Evolutionary conservation across 176 grass and related monocot species (phyloP), one percentile per base, ranked within the genome.

Genomic region (Dendrocalamus sinicus): DNA sequence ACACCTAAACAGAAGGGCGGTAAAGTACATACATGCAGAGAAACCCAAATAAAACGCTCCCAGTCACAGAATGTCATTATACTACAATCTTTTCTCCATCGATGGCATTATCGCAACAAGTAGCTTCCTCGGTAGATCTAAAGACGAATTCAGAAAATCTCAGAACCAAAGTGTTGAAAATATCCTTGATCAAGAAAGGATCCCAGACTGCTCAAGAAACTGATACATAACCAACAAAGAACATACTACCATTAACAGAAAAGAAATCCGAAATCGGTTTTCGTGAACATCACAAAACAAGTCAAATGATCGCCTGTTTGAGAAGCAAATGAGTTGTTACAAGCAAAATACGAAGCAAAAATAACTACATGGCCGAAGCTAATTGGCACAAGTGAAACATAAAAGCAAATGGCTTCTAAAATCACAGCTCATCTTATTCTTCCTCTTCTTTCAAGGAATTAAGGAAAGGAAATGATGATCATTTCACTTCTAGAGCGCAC

Each of bases 391-490:
- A 57, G 12, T 19, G 19, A 44, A 66, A 57, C 6, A 58, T 58
- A 54, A 55, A 26, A 68, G 30, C 32, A 79, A 65, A 71, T 52
- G 58, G 87, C 75, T 80, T 39, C 8, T 61, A 15, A 15, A 76
- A 70, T n/a, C 40, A 16, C 20, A 19, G 13, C 5, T 1, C 40
- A 30, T 47, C 39, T 59, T 59, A 11, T 22, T 75, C 53, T 39
- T 40, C 15, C 15, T 24, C 61, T 82, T 19, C 39, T 14, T 39
- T 44, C 8, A 17, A 58, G 40, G 16, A 85, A 23, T 47, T 24
- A 75, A 17, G 16, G 35, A 48, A 72, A 54, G 64, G 75, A 41
- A 70, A 79, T 48, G 44, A 12, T 4, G 63, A 14, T 14, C 19
- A 20, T 73, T 81, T 53, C 45, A 47, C 6, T 19, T n/a, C 67